Evolutionary conservation across 1,284 basidiomycete genomes (phyloP), one percentile per base, ranked within the genome.

Genomic region (Blastosporella zonata): DNA sequence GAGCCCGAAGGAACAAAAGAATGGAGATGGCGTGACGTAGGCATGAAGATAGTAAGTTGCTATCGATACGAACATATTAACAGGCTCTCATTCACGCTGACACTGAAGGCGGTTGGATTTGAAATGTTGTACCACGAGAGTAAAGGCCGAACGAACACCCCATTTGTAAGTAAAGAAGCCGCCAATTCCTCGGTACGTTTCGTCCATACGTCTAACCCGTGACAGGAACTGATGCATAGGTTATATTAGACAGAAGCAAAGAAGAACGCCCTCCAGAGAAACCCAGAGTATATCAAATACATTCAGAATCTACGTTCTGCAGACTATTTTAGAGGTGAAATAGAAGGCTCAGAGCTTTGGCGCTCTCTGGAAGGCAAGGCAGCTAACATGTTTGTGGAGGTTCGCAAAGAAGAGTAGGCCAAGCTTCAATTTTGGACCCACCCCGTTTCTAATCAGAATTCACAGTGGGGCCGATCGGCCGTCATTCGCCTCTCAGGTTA

Each of bases 121-220:
- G 94, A 97, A 70, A 97, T 97, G 78, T 76, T 95, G 45, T 97
- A 89, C 66, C 81, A 93, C 68, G 87, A 93, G 66, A 80, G 80
- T 61, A 82, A 89, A 69, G 67, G 69, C 57, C 75, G 72, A 53
- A 65, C 64, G 52, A 71, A 73, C 22, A 57, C 56, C 3, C 55
- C 66, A 10, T 71, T 65, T 36, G 59, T 62, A 8, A 72, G 64
- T 18, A 49, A 65, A 21, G 74, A 77, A 38, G 67, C 59, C 22
- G 57, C 67, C 9, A 61, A 66, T 27, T 73, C 73, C 51, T 78
- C 78, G 13, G 86, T 87, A 59, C 51, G 76, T 64, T 13, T 46
- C 42, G 33, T 37, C 7, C 25, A 25, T 6, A 22, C 29, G 22
- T 20, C 27, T 21, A 42, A 27, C 17, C 34, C 22, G 13, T 49